These are phyloP conservation scores for Cylindrodendrum hubeiense DNA, from an alignment of 2,329 filamentous ascomycete genomes.

Conservation along the genomic window DNA sequence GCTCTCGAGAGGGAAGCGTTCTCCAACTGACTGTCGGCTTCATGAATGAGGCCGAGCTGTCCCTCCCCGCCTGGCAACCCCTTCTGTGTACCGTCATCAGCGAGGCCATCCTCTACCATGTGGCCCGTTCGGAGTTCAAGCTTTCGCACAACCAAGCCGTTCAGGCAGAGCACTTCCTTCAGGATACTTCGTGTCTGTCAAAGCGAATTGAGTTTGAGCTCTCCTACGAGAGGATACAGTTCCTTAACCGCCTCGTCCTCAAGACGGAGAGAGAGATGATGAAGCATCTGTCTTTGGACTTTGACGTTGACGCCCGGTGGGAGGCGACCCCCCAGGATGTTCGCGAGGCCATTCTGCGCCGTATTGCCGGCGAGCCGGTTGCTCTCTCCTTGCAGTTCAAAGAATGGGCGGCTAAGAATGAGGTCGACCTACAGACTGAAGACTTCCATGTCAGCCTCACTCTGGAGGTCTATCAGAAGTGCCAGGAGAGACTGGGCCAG, in stretches of 20 bases:
- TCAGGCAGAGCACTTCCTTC: constrained; percentile 29
- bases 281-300: constrained; percentile 24
- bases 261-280: constrained; percentile 29
- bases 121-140: constrained; percentile 21
- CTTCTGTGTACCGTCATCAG: constrained; percentile 14
- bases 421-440: constrained; percentile 18
- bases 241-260: constrained; percentile 16
- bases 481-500: constrained; percentile 13
- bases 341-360: constrained; percentile 21
- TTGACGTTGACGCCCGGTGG: constrained; percentile 26
- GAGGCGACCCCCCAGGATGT: constrained; percentile 21
- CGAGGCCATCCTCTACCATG: constrained; percentile 24
- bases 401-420: constrained; percentile 9
- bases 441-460: constrained; percentile 28
- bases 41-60: constrained; percentile 21
- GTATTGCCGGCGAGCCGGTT: constrained; percentile 22
- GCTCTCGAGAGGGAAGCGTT: constrained; percentile 5
- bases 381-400: constrained; percentile 14
- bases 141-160: constrained; percentile 21
- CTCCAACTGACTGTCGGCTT: constrained; percentile 15
- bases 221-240: constrained; percentile 14
- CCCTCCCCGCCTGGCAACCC: constrained; percentile 21
- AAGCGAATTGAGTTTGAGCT: constrained; percentile 29
- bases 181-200: constrained; percentile 13
- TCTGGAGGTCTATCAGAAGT: constrained; percentile 24